Base-by-base conservation (phyloP, 2,329 filamentous ascomycete species). In the Fusarium sacchari region DNA sequence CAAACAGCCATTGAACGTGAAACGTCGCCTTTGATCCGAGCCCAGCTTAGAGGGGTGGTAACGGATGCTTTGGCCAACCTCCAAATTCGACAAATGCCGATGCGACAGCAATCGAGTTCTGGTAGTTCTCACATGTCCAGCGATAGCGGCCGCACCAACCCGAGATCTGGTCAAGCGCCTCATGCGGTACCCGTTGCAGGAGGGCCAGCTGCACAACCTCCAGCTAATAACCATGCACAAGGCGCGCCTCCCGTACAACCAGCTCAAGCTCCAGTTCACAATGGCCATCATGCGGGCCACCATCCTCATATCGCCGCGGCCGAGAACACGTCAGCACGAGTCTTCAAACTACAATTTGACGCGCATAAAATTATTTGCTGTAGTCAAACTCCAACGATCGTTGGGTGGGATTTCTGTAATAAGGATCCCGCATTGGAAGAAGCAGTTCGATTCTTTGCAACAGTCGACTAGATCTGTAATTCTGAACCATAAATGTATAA, bases 291-390 rank as follows among this genome's bases (percentile, higher is more conserved):
- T 47, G 13, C 65, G 56, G 59, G 67, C 6, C 73, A 74, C 44
- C 85, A 88, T 60, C 85, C 84, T 7, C 86, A 87, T 68, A 85
- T 87, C 15, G 78, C 81, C 3, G 80, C 82, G 42, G 80, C 83
- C 13, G 87, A 89, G 70, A 82, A 84, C 37, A 86, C 84, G 61
- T 84, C 86, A 17, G 85, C 87, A 13, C 84, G 96, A 30, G 93
- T 99, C 7, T 99, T 98, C 86, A 99, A 99, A 83, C 86, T 98
- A 40, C 96, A 99, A 81, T 99, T 98, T 76, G 96, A 99, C 80
- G 94, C 95, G 2, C 89, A 95, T 28, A 91, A 95, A 77, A 97
- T 99, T 75, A 93, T 99, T 61, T 98, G 95, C 84, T 98, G 96
- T 80, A 96, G 93, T 73, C 95, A 98, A 81, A 94, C 96, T 64